Evolutionary conservation across 768 basidiomycete species (phyloP), one percentile per base, ranked within the genome.

Genomic region (Rhizopogon rudus): DNA sequence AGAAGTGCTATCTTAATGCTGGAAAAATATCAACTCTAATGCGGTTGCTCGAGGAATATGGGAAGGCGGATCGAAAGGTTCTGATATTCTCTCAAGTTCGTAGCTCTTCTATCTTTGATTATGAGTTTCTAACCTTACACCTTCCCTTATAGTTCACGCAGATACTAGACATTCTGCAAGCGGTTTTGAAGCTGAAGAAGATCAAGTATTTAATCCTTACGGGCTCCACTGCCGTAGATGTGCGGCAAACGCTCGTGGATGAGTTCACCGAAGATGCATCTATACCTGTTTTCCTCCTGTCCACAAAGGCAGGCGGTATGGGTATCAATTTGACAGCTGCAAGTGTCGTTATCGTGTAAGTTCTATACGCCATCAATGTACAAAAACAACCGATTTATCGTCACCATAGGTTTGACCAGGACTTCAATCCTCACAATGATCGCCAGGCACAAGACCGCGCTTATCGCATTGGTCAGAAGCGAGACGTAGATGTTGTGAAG

Each of bases 361-460:
- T 68, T 28, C 33, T 49, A 2, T 40, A 17, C 5, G n/a, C 5
- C 48, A 51, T 45, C 6, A 8, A 8, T 41, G 25, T n/a, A 31
- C 41, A 39, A 37, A 37, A 37, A 39, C 53, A 25, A 53, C 35
- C 45, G 52, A 1, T 58, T 22, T 42, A 1, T 35, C 25, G 42
- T 60, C 51, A 68, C 55, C 42, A 29, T 56, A 90, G 88, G 83
- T 97, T 94, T 66, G 96, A 99, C 67, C 94, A 96, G 66, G 96
- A 98, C 68, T 99, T 98, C 73, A 98, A 98, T 68, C 91, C 91
- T 3, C 91, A 93, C 73, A 99, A 99, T 68, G 97, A 98, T 71
- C 84, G 89, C 57, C 97, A 99, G 73, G 97, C 97, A 1, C 93
- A 96, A 57, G 97, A 99, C 70, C 86, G 97, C 35, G 94, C 94